Base-by-base conservation (phyloP, 2,329 filamentous ascomycete genomes). In the Ophiostoma montium region DNA sequence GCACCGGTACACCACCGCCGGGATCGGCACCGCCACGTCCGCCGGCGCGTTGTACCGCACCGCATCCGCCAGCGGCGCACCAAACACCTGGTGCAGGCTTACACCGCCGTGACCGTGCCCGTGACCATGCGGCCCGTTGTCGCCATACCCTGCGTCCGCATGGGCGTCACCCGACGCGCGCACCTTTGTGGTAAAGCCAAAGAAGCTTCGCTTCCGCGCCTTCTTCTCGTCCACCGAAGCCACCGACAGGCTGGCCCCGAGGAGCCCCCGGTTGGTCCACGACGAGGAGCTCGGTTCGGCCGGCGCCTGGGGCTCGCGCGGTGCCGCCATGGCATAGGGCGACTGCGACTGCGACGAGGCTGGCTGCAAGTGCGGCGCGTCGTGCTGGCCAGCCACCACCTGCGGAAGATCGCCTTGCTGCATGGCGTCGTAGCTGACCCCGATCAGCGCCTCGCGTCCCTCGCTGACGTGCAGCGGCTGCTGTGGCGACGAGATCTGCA, bases 1-100 rank as follows among this genome's bases (percentile, higher is more conserved):
- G 61, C 88, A 95, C 50, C 92, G 82, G 66, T 94, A 98, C 9
- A 96, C 86, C 2, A 98, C 92, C 7, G 90, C 86, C 1, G 92
- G 92, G 27, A 98, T 69, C 27, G 84, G 81, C 7, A 87, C 79
- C 52, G 80, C 76, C 41, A 86, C 72, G 50, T 87, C 85, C 12
- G 70, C 65, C 0, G 88, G 89, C 12, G 80, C 74, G 57, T 85
- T 89, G 61, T 77, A 85, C 52, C 85, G 79, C 8, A 95, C 89
- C 23, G 92, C 92, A 59, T 96, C 90, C 9, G 79, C 79, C 47
- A 98, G 68, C 5, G 86, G 78, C 31, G 86, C 83, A 2, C 92
- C 92, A 62, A 98, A 98, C 3, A 87, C 85, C 50, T 84, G 77
- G 35, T 80, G 74, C 13, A 80, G 66, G 0, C 78, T 72, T 32